Conservation (phyloP, 1,284 basidiomycete species). For the Ceratorhiza oryzae-sativae region DNA sequence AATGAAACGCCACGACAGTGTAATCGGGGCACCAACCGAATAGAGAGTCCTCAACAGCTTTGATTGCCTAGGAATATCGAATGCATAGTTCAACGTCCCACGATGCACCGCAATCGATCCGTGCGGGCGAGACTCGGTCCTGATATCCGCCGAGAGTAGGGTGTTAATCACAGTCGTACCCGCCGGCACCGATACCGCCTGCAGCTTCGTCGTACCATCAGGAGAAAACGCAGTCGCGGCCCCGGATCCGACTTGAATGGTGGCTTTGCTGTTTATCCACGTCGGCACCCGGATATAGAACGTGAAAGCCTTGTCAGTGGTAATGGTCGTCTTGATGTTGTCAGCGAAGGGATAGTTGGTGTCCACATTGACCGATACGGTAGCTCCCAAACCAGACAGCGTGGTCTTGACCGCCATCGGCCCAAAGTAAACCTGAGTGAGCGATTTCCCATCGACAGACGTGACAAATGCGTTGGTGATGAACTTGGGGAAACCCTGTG, state of each 20-base stretch:
- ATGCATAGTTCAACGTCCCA: slow-evolving; percentile 64
- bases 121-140: slow-evolving; percentile 60
- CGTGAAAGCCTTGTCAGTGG: slow-evolving; percentile 58
- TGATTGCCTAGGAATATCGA: slow-evolving; percentile 57
- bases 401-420: slow-evolving; percentile 58
- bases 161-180: slow-evolving; percentile 59
- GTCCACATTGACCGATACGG: slow-evolving; percentile 56
- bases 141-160: slow-evolving; percentile 59
- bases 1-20: background rate
- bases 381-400: slow-evolving; percentile 54
- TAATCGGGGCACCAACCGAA: background rate
- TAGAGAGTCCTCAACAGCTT: slow-evolving; percentile 48
- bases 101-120: slow-evolving; percentile 63
- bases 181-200: slow-evolving; percentile 55
- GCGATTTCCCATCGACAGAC: slow-evolving; percentile 57
- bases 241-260: slow-evolving; percentile 58
- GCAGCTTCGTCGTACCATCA: slow-evolving; percentile 55
- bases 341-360: slow-evolving; percentile 67
- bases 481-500: slow-evolving; percentile 67
- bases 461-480: slow-evolving; percentile 64
- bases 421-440: slow-evolving; percentile 65
- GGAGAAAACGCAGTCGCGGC: slow-evolving; percentile 52
- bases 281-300: slow-evolving; percentile 64
- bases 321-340: slow-evolving; percentile 59
- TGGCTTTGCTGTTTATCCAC: slow-evolving; percentile 59